A percentile compares a stretch with the other conserved stretches of the same genome.
Evolutionary conservation across 2,329 filamentous ascomycete species (phyloP).

Genomic region (Cryphonectria naterciae): DNA sequence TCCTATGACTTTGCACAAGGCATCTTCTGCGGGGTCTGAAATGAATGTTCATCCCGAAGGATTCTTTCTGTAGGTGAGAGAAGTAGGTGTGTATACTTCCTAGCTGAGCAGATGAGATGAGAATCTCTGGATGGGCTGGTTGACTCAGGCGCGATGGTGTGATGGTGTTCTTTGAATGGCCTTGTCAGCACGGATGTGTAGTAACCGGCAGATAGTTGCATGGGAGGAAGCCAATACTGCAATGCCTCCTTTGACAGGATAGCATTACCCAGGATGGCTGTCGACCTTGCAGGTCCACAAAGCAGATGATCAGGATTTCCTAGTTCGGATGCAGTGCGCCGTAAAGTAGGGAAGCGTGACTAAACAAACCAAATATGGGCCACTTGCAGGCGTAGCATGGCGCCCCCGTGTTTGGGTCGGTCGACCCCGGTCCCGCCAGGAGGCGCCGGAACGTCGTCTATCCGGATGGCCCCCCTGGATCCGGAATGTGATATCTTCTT

Average conservation of each 20-base stretch:
- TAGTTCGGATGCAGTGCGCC: background rate
- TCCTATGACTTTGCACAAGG: background rate
- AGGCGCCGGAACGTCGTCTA: constrained; percentile 24
- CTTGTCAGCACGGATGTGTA: constrained; percentile 11
- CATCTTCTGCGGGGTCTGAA: background rate
- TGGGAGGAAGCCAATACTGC: background rate
- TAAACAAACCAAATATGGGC: constrained; percentile 7
- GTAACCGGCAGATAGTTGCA: constrained; percentile 4
- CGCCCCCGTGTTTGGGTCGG: background rate
- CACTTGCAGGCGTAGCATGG: background rate
- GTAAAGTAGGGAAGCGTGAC: background rate
- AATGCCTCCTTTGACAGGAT: background rate
- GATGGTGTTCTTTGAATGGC: background rate
- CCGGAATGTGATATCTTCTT: background rate
- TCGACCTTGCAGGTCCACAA: background rate
- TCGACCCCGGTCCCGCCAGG: constrained; percentile 7
- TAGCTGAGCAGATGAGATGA: background rate
- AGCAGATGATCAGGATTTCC: background rate
- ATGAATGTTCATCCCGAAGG: background rate
- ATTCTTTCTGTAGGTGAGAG: background rate
- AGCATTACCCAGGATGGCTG: no score
- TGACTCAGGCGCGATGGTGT: background rate
- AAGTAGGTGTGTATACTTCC: background rate
- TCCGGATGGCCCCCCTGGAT: constrained; percentile 18
- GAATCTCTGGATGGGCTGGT: background rate